Base-by-base conservation (phyloP, 2,329 filamentous ascomycete species). In the Furcasterigmium sp. region DNA sequence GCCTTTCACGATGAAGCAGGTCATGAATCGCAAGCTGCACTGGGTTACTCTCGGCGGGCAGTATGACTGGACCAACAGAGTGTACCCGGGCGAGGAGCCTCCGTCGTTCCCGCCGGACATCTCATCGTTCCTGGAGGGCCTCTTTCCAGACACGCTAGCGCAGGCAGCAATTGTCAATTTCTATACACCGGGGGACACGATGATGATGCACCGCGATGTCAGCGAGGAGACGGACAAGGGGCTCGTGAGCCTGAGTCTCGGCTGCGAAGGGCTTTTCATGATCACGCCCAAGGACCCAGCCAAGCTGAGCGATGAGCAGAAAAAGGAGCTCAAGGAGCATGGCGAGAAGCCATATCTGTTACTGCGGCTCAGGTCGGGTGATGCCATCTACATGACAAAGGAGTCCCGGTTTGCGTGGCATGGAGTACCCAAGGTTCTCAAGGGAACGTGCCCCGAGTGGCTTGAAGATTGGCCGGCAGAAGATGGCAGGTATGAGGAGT, bases 41-140 rank as follows among this genome's bases (percentile, higher is more conserved):
- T 98, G 93, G 93, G 79, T 94, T 34, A 97, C 91, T 0, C 77
- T 98, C 3, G 93, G 93, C 39, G 91, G 90, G 0, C 93, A 97
- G 62, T 97, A 97, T 62, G 87, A 97, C 67, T 97, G 91, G 93
- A 94, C 90, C 0, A 78, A 80, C 44, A 91, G 95, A 52, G 68
- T 79, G 11, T 97, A 97, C 57, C 90, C 91, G 0, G 61, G 70
- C 9, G 72, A 75, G n/a, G 47, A 61, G 4, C 83, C 86, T 1
- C 88, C 88, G 0, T 56, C 67, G 0, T 96, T 96, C 53, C 91
- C 91, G 0, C 32, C 60, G 2, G 89, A 95, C 56, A 75, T 94
- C 39, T 80, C 80, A 4, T 61, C 58, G 1, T 76, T 95, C 8
- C 67, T 96, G 1, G 72, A 80, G 43, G 65, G 65, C 0, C 63